Conservation (phyloP, 192 early-diverging fungal genomes). For the Entomortierella beljakovae region DNA sequence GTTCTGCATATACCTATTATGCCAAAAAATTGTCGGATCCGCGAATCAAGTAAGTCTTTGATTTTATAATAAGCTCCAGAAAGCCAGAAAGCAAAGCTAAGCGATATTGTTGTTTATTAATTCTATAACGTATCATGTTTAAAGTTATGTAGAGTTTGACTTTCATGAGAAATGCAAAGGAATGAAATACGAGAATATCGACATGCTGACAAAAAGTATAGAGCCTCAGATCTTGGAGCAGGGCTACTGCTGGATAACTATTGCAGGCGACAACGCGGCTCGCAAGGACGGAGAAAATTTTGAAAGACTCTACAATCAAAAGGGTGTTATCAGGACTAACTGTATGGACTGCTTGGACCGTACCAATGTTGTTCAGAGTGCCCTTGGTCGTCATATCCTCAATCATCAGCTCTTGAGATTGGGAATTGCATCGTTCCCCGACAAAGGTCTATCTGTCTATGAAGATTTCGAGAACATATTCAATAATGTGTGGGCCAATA, state of each 20-base stretch:
- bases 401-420: constrained; percentile 75
- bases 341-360: constrained; percentile 99
- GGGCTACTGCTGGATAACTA: constrained; percentile 60
- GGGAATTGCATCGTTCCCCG: constrained; percentile 73
- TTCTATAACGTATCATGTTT: too few species aligned
- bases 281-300: constrained; percentile 17
- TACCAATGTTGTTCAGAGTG: constrained; percentile 89
- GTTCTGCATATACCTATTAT: constrained; percentile 67
- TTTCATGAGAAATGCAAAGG: constrained; percentile 94
- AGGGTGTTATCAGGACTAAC: constrained; percentile 72
- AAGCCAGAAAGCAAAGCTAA: too few species aligned
- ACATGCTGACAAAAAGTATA: constrained; percentile 77
- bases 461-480: constrained; percentile 73
- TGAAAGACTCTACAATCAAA: constrained; percentile 35
- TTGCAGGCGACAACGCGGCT: not conserved
- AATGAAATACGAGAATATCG: constrained; percentile 91
- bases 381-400: constrained; percentile 72
- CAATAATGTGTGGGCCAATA: constrained; percentile 84
- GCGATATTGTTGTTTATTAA: not conserved
- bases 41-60: constrained; percentile 56
- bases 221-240: constrained; percentile 72
- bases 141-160: constrained; percentile 90
- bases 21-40: constrained; percentile 62
- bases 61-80: too few species aligned
- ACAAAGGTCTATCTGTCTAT: constrained; percentile 72